These are phyloP conservation scores for Rhododendron molle DNA, from an alignment of 148 eudicot species.

Conservation along the genomic window DNA sequence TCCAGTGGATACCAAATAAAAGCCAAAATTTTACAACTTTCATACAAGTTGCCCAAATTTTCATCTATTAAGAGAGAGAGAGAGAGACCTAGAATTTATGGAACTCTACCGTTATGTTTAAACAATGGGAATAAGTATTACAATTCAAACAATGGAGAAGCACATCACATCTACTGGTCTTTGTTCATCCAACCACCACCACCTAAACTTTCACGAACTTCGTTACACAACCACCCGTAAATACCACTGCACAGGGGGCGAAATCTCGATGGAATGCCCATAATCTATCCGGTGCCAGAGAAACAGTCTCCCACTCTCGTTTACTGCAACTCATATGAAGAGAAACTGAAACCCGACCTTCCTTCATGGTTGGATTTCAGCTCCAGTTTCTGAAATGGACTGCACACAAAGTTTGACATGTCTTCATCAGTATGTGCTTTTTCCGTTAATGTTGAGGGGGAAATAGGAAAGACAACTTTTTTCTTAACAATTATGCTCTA, in stretches of 20 bases:
- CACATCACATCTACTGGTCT: background rate
- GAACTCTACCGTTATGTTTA: background rate
- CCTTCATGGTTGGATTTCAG: slow-evolving; percentile 76
- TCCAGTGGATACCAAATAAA: too few relatives aligned
- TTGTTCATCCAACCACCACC: background rate
- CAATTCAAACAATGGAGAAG: background rate
- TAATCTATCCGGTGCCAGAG: background rate
- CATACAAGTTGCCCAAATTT: too few relatives aligned
- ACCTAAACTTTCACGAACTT: background rate
- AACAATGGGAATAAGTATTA: background rate
- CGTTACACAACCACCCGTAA: background rate
- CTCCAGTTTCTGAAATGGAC: slow-evolving; percentile 96
- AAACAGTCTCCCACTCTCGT: background rate
- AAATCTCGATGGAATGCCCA: background rate
- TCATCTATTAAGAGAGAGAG: too few relatives aligned
- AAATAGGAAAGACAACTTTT: background rate
- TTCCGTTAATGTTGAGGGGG: background rate
- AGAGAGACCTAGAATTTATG: background rate
- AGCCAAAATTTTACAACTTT: too few relatives aligned
- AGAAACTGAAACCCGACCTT: slow-evolving; percentile 80
- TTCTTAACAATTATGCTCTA: background rate
- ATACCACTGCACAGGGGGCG: background rate
- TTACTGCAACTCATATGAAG: slow-evolving; percentile 76
- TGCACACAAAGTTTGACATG: slow-evolving; percentile 23
- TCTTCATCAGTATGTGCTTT: background rate